These are phyloP conservation scores for Viola odorata DNA, from an alignment of 345 rosid genomes.

Conservation along the genomic window DNA sequence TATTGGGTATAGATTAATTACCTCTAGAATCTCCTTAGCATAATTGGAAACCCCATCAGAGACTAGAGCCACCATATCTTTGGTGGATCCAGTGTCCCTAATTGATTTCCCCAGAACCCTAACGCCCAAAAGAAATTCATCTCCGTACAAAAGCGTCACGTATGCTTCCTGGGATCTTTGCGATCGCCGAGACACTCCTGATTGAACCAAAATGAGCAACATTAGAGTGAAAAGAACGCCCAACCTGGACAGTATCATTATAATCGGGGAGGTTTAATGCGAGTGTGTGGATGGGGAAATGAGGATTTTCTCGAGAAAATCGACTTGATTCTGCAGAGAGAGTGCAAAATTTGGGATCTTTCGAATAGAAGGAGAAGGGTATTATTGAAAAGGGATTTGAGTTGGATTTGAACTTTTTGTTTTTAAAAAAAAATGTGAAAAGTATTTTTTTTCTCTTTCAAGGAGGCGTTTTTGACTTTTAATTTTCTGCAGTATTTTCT, in stretches of 20 bases:
- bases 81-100: slow-evolving; percentile 65
- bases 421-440: no score
- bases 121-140: slow-evolving; percentile 90
- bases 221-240: slow-evolving; percentile 16
- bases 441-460: no score
- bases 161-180: slow-evolving; percentile 53
- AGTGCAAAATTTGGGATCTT: not conserved
- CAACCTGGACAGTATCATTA: slow-evolving; percentile 7
- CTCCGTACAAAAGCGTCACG: slow-evolving; percentile 83
- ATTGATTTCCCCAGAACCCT: slow-evolving; percentile 92
- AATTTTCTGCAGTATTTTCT: no score
- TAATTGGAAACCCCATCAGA: slow-evolving; percentile 88
- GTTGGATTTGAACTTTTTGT: not conserved
- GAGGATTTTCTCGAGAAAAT: slow-evolving; percentile 9
- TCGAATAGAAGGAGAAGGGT: not conserved
- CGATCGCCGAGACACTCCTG: slow-evolving; percentile 33
- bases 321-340: not conserved
- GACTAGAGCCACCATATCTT: slow-evolving; percentile 84
- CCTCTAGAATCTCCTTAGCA: slow-evolving; percentile 63
- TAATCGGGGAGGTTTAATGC: not conserved
- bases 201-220: slow-evolving; percentile 26
- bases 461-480: no score
- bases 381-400: not conserved
- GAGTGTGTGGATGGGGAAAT: not conserved
- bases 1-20: not conserved